These are phyloP conservation scores for Penicillium sumatraense DNA, from an alignment of 2,329 filamentous ascomycete species.

Conservation along the genomic window DNA sequence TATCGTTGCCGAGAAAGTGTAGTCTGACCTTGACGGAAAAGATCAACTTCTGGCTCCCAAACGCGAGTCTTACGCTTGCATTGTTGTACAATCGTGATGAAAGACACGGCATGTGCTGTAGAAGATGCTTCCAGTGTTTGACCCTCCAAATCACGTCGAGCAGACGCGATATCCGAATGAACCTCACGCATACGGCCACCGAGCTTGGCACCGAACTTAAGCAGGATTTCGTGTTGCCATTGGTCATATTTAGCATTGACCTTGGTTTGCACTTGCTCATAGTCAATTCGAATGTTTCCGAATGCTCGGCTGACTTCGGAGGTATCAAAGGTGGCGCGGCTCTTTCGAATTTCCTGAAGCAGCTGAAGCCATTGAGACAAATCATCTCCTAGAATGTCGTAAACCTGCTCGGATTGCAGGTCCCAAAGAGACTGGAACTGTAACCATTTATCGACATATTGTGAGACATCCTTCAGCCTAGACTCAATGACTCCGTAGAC, in stretches of 20 bases:
- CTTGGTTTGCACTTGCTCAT: conserved; percentile 97
- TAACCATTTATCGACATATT: conserved; percentile 96
- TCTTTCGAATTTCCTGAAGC: conserved; percentile 95
- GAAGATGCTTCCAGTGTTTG: conserved; percentile 93
- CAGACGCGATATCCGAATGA: conserved; percentile 87
- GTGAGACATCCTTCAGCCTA: conserved; percentile 77
- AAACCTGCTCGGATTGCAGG: conserved; percentile 92
- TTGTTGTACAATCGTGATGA: conserved; percentile 96
- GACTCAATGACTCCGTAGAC: conserved; percentile 84
- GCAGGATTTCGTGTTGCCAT: conserved; percentile 96
- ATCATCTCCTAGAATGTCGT: conserved; percentile 88
- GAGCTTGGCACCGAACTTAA: conserved; percentile 88
- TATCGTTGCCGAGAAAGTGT: conserved; percentile 90
- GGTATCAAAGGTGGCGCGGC: conserved; percentile 93
- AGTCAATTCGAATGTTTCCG: conserved; percentile 93
- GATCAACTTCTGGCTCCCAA: conserved; percentile 95
- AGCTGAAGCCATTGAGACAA: conserved; percentile 91
- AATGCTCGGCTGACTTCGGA: conserved; percentile 92
- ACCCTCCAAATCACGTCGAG: conserved; percentile 84
- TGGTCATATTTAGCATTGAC: conserved; percentile 99
- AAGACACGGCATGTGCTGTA: conserved; percentile 94
- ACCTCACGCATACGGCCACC: conserved; percentile 91
- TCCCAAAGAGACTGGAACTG: conserved; percentile 99
- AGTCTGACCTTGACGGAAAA: conserved; percentile 93
- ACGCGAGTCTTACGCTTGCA: conserved; percentile 91